A percentile compares a stretch with the other conserved stretches of the same genome.
phyloP scores from a whole-genome alignment of 2,329 filamentous ascomycete species.

The Colletotrichum horii region DNA sequence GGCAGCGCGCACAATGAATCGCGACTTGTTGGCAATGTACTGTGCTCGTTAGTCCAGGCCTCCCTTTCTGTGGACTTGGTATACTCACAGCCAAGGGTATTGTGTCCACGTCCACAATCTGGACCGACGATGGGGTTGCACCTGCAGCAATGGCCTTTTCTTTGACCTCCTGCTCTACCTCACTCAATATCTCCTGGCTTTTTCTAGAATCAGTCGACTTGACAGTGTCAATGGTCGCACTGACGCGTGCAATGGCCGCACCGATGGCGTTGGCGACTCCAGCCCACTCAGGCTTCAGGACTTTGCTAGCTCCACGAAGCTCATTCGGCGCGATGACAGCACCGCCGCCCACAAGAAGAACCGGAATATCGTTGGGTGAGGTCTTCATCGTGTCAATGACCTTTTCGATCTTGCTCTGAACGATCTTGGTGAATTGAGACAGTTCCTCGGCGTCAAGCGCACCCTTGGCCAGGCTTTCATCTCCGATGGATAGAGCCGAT shows the following conservation, averaged over 20 bases:
- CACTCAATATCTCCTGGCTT: conserved; percentile 39
- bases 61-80: background rate
- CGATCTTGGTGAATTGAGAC: conserved; percentile 38
- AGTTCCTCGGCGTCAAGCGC: conserved; percentile 37
- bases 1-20: conserved; percentile 63
- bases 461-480: conserved; percentile 38
- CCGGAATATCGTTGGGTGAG: conserved; percentile 61
- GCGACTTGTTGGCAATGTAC: conserved; percentile 58
- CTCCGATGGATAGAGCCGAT: conserved; percentile 41
- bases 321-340: conserved; percentile 61
- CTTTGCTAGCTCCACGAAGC: conserved; percentile 58
- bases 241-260: conserved; percentile 65
- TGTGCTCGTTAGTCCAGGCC: conserved; percentile 26
- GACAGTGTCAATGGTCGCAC: conserved; percentile 55
- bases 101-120: conserved; percentile 57
- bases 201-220: conserved; percentile 50
- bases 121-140: conserved; percentile 46
- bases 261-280: conserved; percentile 70
- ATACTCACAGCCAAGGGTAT: conserved; percentile 55
- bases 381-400: conserved; percentile 69
- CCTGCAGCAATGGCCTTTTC: conserved; percentile 50
- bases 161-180: conserved; percentile 45
- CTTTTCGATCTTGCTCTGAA: conserved; percentile 58
- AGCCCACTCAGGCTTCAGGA: conserved; percentile 61
- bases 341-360: conserved; percentile 68